Evolutionary conservation across 2,329 filamentous ascomycete species (phyloP), one percentile per base, ranked within the genome.

Genomic region (Hypoxylon sp.): DNA sequence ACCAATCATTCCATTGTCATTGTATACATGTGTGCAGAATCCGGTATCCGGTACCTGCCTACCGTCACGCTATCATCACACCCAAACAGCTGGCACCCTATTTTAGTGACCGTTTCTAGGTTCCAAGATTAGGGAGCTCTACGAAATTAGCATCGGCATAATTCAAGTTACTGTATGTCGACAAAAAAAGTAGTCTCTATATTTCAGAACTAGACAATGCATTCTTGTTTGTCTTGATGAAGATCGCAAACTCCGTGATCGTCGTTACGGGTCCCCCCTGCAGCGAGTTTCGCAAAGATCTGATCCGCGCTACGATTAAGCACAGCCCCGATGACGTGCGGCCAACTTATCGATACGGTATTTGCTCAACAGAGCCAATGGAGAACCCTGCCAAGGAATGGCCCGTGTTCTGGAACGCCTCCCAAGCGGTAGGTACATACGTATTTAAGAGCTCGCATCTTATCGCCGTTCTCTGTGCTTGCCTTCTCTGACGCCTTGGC

Each of bases 281-380:
- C 58, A 62, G 48, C 16, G 36, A 12, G 56, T 61, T 65, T 60
- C 56, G 61, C 45, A 61, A 50, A 33, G 55, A 60, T 60, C 45
- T 46, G 51, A 64, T 64, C 61, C 44, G 40, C 62, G 40, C 40
- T 56, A 55, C 56, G 46, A 53, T 56, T 44, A 30, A 55, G 62
- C 56, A 61, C 51, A 28, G 54, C 54, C 62, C 46, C 26, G 51
- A 56, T 65, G 62, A 65, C 56, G 62, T 65, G 62, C 56, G 28
- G 46, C 57, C 38, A 32, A 40, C 44, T 46, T 56, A 61, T 59
- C 54, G 64, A 56, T 66, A 59, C 48, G 5, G 18, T 45, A 8
- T 28, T 48, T 42, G 20, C n/a, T n/a, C n/a, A n/a, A n/a, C n/a
- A 12, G 33, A 38, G 38, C 62, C 62, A 65, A 65, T 65, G 3